These are phyloP conservation scores for Pholiota adiposa DNA, from an alignment of 1,284 basidiomycete genomes.

Conservation along the genomic window DNA sequence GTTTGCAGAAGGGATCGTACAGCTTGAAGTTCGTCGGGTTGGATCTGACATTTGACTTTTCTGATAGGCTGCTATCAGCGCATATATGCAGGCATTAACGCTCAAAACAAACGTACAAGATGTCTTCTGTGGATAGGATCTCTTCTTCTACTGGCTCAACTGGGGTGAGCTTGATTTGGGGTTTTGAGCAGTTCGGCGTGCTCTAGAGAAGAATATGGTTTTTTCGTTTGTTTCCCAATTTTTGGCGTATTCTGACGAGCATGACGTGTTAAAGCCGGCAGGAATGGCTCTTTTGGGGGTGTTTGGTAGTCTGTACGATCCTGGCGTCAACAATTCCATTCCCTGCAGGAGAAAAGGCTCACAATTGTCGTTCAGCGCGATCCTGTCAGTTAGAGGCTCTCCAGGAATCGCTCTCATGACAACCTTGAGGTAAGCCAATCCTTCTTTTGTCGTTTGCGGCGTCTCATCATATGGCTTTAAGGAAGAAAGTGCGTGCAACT, in stretches of 20 bases:
- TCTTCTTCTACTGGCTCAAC: conserved; percentile 28
- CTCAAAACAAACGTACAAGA: conserved; percentile 27
- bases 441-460: conserved; percentile 40
- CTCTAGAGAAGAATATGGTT: not conserved
- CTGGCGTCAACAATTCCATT: not conserved
- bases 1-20: conserved; percentile 33
- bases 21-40: conserved; percentile 28
- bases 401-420: conserved; percentile 24
- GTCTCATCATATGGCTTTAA: conserved; percentile 49
- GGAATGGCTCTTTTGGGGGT: conserved; percentile 13
- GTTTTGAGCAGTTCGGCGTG: conserved; percentile 13
- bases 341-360: conserved; percentile 8
- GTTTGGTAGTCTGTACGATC: conserved; percentile 8
- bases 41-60: conserved; percentile 19
- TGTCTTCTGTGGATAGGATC: conserved; percentile 25
- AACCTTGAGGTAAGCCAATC: conserved; percentile 42
- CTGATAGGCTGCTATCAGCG: conserved; percentile 15
- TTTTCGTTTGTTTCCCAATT: conserved; percentile 16
- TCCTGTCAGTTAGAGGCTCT: conserved; percentile 36
- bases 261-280: conserved; percentile 20
- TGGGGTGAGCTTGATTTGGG: conserved; percentile 10
- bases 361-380: conserved; percentile 38
- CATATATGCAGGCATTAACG: not conserved
- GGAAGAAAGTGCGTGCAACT: conserved; percentile 34
- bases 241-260: conserved; percentile 21